Percentiles rank a stretch among this genome's conserved stretches.
Evolutionary conservation across 2,329 filamentous ascomycete species (phyloP).

Genomic region (Phialocephala sp.): DNA sequence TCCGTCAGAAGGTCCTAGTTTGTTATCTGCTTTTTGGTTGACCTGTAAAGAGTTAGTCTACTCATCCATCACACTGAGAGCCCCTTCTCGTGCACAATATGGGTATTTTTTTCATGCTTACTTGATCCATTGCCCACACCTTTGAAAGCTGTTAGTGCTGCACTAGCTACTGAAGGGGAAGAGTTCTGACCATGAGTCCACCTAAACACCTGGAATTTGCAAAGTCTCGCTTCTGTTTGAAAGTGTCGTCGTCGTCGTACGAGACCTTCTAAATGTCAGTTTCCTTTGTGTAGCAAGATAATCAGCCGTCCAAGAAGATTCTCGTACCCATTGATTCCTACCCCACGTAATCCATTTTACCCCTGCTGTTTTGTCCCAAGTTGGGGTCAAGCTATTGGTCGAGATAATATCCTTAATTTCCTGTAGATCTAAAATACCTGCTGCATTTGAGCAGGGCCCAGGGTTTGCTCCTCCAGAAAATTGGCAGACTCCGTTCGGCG

Average conservation of each 20-base stretch:
- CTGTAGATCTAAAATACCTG: conserved; percentile 43
- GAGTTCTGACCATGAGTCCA: conserved; percentile 34
- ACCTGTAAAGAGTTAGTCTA: too few relatives aligned
- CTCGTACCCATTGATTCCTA: conserved; percentile 42
- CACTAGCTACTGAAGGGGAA: neutral
- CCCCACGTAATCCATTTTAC: conserved; percentile 34
- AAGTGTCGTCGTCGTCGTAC: conserved; percentile 42
- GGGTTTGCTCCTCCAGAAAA: conserved; percentile 33
- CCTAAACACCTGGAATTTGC: conserved; percentile 37
- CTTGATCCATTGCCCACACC: conserved; percentile 37
- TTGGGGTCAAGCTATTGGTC: conserved; percentile 29
- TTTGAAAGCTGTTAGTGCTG: neutral
- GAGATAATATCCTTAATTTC: conserved; percentile 46
- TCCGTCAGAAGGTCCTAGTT: neutral
- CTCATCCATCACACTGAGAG: too few relatives aligned
- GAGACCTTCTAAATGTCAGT: too few relatives aligned
- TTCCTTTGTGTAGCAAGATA: too few relatives aligned
- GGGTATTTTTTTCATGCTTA: too few relatives aligned
- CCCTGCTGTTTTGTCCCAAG: conserved; percentile 35
- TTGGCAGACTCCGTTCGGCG: conserved; percentile 37
- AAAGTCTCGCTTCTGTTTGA: conserved; percentile 39
- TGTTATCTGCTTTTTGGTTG: conserved; percentile 12
- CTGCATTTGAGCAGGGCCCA: conserved; percentile 38
- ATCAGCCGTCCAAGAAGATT: too few relatives aligned
- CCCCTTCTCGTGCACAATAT: too few relatives aligned